Conservation (phyloP, 768 basidiomycete genomes). For the Phaeolepiota aurea region DNA sequence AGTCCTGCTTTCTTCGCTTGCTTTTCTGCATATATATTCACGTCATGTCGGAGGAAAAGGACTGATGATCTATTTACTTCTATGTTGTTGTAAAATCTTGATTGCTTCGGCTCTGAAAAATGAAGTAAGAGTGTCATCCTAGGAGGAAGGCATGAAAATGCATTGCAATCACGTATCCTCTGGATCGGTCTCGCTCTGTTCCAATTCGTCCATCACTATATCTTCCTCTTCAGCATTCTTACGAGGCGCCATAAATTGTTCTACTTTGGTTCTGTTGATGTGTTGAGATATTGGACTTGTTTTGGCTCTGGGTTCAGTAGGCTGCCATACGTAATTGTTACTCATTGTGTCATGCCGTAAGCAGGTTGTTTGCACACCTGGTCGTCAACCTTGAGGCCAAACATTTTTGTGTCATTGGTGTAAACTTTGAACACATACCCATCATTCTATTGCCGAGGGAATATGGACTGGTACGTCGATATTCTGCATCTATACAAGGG, state of each 20-base stretch:
- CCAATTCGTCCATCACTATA: not conserved
- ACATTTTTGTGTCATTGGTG: no score
- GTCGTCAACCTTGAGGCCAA: no score
- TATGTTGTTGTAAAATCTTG: slow-evolving; percentile 5
- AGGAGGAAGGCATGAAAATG: not conserved
- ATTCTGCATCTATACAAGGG: not conserved
- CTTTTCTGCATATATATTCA: not conserved
- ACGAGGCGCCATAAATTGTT: no score
- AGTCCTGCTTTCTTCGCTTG: slow-evolving; percentile 14
- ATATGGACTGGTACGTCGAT: slow-evolving; percentile 44
- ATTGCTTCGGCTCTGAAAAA: not conserved
- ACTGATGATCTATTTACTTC: slow-evolving; percentile 2
- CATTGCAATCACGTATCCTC: not conserved
- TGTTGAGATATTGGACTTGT: no score
- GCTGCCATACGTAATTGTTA: no score
- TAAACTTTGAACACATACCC: no score
- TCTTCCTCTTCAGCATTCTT: not conserved
- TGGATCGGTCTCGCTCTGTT: not conserved
- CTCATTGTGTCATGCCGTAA: no score
- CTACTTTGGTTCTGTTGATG: not conserved
- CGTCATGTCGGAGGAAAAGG: not conserved
- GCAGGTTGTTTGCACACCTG: no score
- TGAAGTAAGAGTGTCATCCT: not conserved
- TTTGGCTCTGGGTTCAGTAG: no score
- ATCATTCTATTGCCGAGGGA: no score